phyloP scores from a whole-genome alignment of 2,329 filamentous ascomycete species.

The Colletotrichum sojae region DNA sequence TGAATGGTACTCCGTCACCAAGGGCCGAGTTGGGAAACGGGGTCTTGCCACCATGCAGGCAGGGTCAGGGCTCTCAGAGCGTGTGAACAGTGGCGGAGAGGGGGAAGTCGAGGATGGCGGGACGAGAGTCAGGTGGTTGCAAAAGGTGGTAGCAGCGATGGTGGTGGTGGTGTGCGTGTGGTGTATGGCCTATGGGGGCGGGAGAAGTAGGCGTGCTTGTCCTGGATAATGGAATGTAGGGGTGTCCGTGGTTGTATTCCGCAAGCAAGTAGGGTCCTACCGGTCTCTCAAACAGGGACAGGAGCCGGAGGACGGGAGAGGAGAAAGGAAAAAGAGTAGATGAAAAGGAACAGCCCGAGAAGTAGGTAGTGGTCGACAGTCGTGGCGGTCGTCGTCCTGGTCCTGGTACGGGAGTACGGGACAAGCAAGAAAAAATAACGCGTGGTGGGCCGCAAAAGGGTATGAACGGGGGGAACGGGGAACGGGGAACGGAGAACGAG shows the following conservation, averaged over 20 bases:
- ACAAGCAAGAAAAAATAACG: slow-evolving; percentile 18
- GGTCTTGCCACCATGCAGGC: slow-evolving; percentile 40
- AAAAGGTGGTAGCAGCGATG: slow-evolving; percentile 29
- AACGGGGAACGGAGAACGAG: slow-evolving; percentile 14
- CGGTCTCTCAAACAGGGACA: slow-evolving; percentile 37
- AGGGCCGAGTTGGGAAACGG: slow-evolving; percentile 38
- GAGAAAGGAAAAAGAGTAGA: slow-evolving; percentile 30
- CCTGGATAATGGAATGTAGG: slow-evolving; percentile 37
- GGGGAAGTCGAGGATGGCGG: slow-evolving; percentile 34
- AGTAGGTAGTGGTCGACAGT: background rate
- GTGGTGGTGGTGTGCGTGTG: slow-evolving; percentile 5
- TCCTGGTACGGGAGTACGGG: slow-evolving; percentile 1
- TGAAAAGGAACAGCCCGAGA: slow-evolving; percentile 38
- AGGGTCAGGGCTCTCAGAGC: slow-evolving; percentile 35
- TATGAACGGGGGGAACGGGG: slow-evolving; percentile 5
- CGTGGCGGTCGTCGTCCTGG: no score
- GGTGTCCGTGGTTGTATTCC: slow-evolving; percentile 39
- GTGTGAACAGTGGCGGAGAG: slow-evolving; percentile 35
- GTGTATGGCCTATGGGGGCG: slow-evolving; percentile 21
- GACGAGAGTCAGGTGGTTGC: slow-evolving; percentile 35
- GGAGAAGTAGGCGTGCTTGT: slow-evolving; percentile 10
- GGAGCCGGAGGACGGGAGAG: slow-evolving; percentile 43
- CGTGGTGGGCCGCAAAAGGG: slow-evolving; percentile 36
- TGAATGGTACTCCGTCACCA: slow-evolving; percentile 38
- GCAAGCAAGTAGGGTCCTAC: slow-evolving; percentile 41